These are phyloP conservation scores for Gossypium rotundifolium DNA, from an alignment of 345 rosid species.

Conservation along the genomic window DNA sequence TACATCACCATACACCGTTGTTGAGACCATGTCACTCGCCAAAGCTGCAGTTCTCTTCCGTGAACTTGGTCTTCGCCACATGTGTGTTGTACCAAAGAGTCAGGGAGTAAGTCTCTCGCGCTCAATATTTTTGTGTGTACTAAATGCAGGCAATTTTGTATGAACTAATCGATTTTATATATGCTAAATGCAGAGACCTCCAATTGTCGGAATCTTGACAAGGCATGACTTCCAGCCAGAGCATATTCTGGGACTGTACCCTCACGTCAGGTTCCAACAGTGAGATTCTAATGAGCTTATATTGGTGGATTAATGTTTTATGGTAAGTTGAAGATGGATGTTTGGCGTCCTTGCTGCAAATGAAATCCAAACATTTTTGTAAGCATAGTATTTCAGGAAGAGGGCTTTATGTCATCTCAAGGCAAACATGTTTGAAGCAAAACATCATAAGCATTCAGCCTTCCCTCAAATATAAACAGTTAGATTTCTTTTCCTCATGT, in stretches of 20 bases:
- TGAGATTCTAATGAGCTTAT: constrained; percentile 2
- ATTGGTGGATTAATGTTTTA: neutral
- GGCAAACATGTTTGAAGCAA: neutral
- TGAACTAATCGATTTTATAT: neutral
- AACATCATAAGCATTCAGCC: neutral
- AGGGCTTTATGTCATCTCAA: neutral
- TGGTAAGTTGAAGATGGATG: neutral
- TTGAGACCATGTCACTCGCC: constrained; percentile 58
- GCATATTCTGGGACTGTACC: constrained; percentile 71
- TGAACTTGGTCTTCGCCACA: constrained; percentile 52
- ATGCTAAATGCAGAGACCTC: constrained; percentile 62
- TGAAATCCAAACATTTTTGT: neutral
- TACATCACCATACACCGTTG: constrained; percentile 59
- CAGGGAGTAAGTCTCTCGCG: constrained; percentile 25
- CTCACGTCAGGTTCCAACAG: constrained; percentile 39
- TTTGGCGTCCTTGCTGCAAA: neutral
- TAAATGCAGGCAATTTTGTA: neutral
- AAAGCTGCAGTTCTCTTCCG: constrained; percentile 49
- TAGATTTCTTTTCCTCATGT: neutral
- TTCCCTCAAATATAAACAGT: neutral
- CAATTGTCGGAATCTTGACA: constrained; percentile 82
- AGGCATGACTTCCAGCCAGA: constrained; percentile 92
- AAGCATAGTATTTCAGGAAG: neutral
- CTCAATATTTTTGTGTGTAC: neutral
- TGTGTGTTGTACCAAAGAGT: constrained; percentile 66